Evolutionary conservation across 2,329 filamentous ascomycete genomes (phyloP).

Genomic region (Colletotrichum sublineola): DNA sequence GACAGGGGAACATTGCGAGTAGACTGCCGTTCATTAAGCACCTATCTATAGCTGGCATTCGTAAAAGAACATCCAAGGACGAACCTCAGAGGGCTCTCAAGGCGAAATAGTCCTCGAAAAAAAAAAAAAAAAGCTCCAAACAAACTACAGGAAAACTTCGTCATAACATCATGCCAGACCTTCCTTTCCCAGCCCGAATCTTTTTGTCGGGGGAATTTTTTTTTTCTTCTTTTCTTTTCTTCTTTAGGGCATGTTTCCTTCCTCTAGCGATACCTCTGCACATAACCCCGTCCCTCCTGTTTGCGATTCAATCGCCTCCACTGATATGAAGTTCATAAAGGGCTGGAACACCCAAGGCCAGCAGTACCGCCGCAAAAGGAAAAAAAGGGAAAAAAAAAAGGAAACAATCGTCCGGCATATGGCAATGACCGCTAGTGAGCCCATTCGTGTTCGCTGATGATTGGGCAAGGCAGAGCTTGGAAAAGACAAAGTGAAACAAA

Average conservation of each 20-base stretch:
- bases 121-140: background rate
- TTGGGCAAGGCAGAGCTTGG: background rate
- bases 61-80: background rate
- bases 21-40: constrained; percentile 32
- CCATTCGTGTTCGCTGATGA: constrained; percentile 29
- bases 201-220: background rate
- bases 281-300: constrained; percentile 15
- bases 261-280: background rate
- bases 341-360: constrained; percentile 1
- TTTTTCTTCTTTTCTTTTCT: background rate
- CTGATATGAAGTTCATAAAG: background rate
- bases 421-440: background rate
- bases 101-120: constrained; percentile 10
- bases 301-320: constrained; percentile 7
- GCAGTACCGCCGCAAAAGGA: constrained; percentile 3
- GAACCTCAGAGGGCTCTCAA: constrained; percentile 1
- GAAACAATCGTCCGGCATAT: constrained; percentile 4
- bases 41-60: constrained; percentile 27
- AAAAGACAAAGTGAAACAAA: constrained; percentile 21
- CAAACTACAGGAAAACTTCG: background rate
- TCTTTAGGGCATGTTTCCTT: constrained; percentile 4
- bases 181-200: background rate
- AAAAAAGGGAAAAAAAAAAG: background rate
- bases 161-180: constrained; percentile 22
- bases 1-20: background rate